Percentiles rank a stretch among this genome's conserved stretches.
These are phyloP conservation scores for Aspergillus conjunctus DNA, from an alignment of 495 filamentous ascomycete genomes.

Conservation along the genomic window DNA sequence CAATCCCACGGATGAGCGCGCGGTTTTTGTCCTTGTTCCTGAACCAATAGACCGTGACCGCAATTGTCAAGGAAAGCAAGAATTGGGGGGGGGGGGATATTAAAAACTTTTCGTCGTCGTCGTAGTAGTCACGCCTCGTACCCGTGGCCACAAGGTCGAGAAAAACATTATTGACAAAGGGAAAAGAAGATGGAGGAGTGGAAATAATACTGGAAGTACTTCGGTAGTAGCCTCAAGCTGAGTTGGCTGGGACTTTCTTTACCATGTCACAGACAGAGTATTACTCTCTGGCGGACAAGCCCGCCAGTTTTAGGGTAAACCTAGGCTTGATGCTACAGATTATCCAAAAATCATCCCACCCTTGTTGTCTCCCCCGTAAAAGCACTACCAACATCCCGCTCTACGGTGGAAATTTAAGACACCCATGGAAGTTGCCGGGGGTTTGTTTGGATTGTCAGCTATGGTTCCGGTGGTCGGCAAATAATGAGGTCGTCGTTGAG, in stretches of 20 bases:
- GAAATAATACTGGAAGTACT: neutral
- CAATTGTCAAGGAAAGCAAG: neutral
- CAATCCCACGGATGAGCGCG: constrained; percentile 2
- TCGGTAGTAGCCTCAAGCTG: neutral
- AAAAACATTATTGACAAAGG: neutral
- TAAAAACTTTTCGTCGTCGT: neutral
- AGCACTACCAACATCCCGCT: neutral
- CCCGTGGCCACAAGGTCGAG: neutral
- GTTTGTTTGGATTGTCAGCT: neutral
- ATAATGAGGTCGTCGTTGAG: neutral
- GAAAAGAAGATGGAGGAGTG: neutral
- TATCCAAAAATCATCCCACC: constrained; percentile 4
- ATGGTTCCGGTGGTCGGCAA: neutral
- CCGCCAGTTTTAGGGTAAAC: neutral
- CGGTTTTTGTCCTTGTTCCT: constrained; percentile 3
- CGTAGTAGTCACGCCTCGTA: neutral
- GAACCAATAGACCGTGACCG: constrained; percentile 7
- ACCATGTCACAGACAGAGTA: neutral
- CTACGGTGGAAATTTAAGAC: neutral
- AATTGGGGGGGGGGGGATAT: neutral
- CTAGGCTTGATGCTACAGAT: neutral
- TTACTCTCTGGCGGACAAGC: neutral
- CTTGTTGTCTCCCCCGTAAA: neutral
- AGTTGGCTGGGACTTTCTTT: neutral
- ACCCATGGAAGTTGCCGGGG: neutral